Base-by-base conservation (phyloP, 1,284 basidiomycete species). In the Schizopora paradoxa region DNA sequence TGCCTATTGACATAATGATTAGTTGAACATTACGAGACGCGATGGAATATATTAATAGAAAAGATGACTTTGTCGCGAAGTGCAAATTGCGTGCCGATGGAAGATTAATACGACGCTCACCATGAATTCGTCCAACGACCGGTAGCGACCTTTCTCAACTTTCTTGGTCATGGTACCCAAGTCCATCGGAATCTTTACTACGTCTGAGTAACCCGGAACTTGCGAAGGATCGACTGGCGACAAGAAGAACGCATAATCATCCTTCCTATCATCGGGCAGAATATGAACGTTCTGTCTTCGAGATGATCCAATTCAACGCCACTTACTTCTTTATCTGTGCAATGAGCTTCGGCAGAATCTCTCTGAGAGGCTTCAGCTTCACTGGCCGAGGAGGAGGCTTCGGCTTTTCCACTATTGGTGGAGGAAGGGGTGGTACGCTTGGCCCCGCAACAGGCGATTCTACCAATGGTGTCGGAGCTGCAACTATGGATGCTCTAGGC, bases 241-340 rank as follows among this genome's bases (percentile, higher is more conserved):
- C 43, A 88, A 65, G 59, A 91, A 91, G 64, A 91, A 90, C 4
- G 82, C 84, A 71, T 91, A 91, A 61, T 86, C 82, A 59, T 91
- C 88, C 60, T 86, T 89, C 66, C 87, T 88, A 51, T 36, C 40
- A 19, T 21, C 10, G 40, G 23, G 19, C 45, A 7, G 39, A 14
- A 26, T 21, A 25, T 16, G 6, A 28, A 6, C 29, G 16, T 32
- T 18, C 49, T 27, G 33, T 37, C 23, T 21, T 27, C 23, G 46
- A 42, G 4, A 31, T 36, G 25, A 41, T 37, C 41, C 41, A 36
- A 45, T 22, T 27, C 16, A 21, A 5, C 25, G 5, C 28, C 3
- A 60, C 74, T 49, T 51, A 86, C 86, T 82, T 86, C 66, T 86
- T 86, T 35, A 88, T 76, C 61, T 82, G 80, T 0, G 61, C 56